Evolutionary conservation across 2,329 filamentous ascomycete genomes (phyloP).

Genomic region (Aspergillus latus): DNA sequence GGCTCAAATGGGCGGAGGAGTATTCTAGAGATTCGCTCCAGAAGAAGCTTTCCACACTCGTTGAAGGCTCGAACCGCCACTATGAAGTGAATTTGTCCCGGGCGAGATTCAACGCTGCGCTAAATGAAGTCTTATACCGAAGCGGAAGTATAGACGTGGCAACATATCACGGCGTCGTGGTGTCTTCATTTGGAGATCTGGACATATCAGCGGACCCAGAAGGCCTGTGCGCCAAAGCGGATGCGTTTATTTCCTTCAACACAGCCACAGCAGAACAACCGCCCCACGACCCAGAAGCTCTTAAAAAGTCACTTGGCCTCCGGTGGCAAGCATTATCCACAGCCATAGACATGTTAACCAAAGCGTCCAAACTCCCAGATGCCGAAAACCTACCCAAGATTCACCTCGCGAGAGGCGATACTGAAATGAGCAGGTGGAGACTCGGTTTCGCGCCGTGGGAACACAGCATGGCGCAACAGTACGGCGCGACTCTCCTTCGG

Average conservation of each 20-base stretch:
- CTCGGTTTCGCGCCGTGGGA: conserved; percentile 49
- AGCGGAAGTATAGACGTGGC: conserved; percentile 49
- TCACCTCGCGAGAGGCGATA: conserved; percentile 56
- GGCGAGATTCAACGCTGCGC: conserved; percentile 57
- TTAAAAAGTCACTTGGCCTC: conserved; percentile 33
- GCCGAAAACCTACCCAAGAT: conserved; percentile 54
- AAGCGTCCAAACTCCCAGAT: conserved; percentile 52
- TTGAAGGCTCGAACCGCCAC: conserved; percentile 46
- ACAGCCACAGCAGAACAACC: conserved; percentile 45
- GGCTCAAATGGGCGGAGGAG: conserved; percentile 59
- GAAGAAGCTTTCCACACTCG: conserved; percentile 55
- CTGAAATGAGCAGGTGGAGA: conserved; percentile 55
- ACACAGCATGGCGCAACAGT: conserved; percentile 45
- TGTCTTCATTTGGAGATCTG: conserved; percentile 42
- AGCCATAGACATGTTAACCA: conserved; percentile 52
- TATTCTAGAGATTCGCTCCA: conserved; percentile 55
- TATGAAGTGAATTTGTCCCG: conserved; percentile 56
- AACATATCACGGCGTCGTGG: conserved; percentile 53
- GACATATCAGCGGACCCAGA: conserved; percentile 48
- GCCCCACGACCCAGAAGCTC: conserved; percentile 28
- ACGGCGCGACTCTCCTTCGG: conserved; percentile 49
- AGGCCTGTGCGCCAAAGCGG: conserved; percentile 56
- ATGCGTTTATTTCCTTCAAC: conserved; percentile 57
- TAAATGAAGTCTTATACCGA: conserved; percentile 59
- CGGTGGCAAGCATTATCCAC: conserved; percentile 55